Evolutionary conservation across 83 land plant genomes (phyloP), one percentile per base, ranked within the genome.

Genomic region (Larix sibirica): DNA sequence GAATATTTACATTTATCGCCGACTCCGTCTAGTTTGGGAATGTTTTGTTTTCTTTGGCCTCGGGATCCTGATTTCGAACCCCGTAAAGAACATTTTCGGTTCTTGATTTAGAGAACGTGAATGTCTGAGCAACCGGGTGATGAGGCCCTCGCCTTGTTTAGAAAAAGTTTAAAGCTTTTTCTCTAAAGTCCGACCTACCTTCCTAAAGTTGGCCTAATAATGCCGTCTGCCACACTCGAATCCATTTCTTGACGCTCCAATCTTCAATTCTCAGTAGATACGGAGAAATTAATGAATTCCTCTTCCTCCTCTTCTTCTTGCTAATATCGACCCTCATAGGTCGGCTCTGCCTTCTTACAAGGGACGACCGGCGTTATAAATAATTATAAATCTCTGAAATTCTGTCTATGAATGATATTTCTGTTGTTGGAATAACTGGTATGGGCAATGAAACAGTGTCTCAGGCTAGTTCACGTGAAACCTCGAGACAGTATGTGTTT

Each of bases 101-200:
- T 50, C 56, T 50, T 50, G 56, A 50, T 50, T 50, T 50, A 50
- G 26, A 73, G 77, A 73, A 73, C 77, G 56, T 73, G 77, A 73
- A 73, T 38, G 40, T 73, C 77, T 73, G 77, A 73, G 54, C 24
- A n/a, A 3, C 20, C 76, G 18, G 74, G 20, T 73, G 77, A 42
- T 73, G 50, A 73, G 24, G 14, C 77, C 77, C 18, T 38, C 36
- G 56, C 77, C 77, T 47, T 36, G n/a, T 38, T 70, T 38, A 8
- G 44, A 73, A 42, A 42, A 42, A 73, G 54, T 21, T 73, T n/a
- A 73, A 73, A 73, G 54, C 18, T 36, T 20, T 17, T 3, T 12
- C 18, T 73, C 26, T 42, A 42, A 73, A 73, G 77, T 54, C 50
- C 24, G 9, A 42, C 54, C 24, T 24, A 24, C 7, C 21, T 73